phyloP scores from a whole-genome alignment of 1,139 yeast genomes.

The Candida tunisiensis region DNA sequence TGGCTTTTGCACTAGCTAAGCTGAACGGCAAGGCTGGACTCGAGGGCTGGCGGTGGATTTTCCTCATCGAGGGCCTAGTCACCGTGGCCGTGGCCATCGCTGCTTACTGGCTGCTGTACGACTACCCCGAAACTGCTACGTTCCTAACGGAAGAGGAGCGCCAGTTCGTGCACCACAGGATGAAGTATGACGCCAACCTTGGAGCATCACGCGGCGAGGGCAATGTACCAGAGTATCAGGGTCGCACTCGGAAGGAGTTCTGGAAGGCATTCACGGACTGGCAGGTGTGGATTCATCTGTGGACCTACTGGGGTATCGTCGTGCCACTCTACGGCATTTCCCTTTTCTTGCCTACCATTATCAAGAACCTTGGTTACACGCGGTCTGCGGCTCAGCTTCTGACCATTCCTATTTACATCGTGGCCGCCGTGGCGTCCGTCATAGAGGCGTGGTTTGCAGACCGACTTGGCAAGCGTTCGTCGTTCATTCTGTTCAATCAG shows the following conservation, averaged over 20 bases:
- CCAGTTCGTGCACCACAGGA: constrained; percentile 27
- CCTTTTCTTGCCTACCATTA: constrained; percentile 29
- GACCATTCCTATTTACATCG: constrained; percentile 30
- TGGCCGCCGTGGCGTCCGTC: constrained; percentile 25
- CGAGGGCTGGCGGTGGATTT: constrained; percentile 69
- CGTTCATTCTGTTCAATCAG: constrained; percentile 2
- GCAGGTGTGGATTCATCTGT: constrained; percentile 25
- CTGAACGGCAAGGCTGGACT: constrained; percentile 37
- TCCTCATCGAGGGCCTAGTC: constrained; percentile 51
- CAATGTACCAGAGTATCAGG: too few relatives aligned
- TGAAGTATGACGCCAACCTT: constrained; percentile 14
- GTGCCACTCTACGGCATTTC: constrained; percentile 31
- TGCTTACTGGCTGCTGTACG: constrained; percentile 32
- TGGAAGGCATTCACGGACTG: constrained; percentile 17
- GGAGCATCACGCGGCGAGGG: constrained; percentile 1
- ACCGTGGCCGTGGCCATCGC: constrained; percentile 18
- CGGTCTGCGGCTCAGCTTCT: constrained; percentile 30
- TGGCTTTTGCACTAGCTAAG: constrained; percentile 22
- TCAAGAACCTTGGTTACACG: constrained; percentile 28
- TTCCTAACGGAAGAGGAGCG: constrained; percentile 32
- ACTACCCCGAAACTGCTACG: constrained; percentile 29
- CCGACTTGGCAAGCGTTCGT: constrained; percentile 13
- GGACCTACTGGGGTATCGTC: constrained; percentile 28
- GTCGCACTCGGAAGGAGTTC: too few relatives aligned
- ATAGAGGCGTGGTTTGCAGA: constrained; percentile 26